Base-by-base conservation (phyloP, 1,284 basidiomycete species). In the Tilletia caries region DNA sequence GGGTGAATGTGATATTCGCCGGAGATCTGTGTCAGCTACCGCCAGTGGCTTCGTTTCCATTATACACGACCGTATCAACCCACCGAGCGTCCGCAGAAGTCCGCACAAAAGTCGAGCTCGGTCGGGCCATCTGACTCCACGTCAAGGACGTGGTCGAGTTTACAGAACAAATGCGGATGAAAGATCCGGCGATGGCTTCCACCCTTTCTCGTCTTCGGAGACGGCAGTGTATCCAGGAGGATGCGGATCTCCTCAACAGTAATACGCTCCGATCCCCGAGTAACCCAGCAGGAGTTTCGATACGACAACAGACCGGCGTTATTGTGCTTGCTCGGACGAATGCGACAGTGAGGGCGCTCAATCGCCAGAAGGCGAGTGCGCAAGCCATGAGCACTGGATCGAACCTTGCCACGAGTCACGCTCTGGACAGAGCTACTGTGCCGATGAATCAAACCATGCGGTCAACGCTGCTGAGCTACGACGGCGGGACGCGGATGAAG, bases 1-100 rank as follows among this genome's bases (percentile, higher is more conserved):
- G 52, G 13, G 25, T 54, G 18, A 54, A 54, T 27, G 25, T 54
- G 18, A 27, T 54, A 2, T 23, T 54, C 18, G 52, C 52, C 13
- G 52, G 52, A 12, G 52, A 54, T 29, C 25, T 54, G 52, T 54
- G 52, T 27, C 52, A 54, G 23, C 52, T 54, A 12, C 52, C 52
- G 4, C 52, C 52, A 3, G 52, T 54, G 10, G 52, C n/a, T 2
- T 2, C 52, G 2, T 13, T 23, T 4, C 12, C 18, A 2, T 23
- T 54, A 12, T 54, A 27, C 52, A 27, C 52, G 12, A 27, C n/a
- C n/a, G 2, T 4, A 12, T 6, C 5, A 3, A 25, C 18, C 3
- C 4, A 2, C 13, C 12, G 4, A 29, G n/a, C n/a, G n/a, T 13
- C 12, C 3, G 52, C n/a, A 3, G 52, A 54, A 3, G 25, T 29